A percentile compares a stretch with the other conserved stretches of the same genome.
Conservation (phyloP, 257 asterid species). For the Galeopsis tetrahit region DNA sequence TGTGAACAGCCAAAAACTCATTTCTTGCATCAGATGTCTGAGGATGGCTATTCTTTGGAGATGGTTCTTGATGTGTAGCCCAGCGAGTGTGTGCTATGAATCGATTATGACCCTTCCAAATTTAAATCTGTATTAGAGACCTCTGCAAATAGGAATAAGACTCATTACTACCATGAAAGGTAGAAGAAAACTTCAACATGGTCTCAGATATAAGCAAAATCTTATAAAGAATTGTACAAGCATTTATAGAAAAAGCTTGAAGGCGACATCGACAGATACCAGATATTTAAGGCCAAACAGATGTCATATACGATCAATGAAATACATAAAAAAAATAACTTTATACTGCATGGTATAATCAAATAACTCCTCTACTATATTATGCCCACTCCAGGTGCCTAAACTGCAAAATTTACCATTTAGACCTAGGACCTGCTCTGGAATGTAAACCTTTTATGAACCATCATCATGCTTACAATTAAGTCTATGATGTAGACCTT, state of each 20-base stretch:
- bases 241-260: neutral
- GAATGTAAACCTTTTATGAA: neutral
- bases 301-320: neutral
- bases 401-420: neutral
- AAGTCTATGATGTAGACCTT: constrained; percentile 1
- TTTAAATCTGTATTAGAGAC: constrained; percentile 76
- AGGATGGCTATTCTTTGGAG: constrained; percentile 98
- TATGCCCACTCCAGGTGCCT: constrained; percentile 9
- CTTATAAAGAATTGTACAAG: neutral
- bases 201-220: neutral
- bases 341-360: neutral
- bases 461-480: neutral
- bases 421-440: constrained; percentile 8
- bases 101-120: constrained; percentile 76
- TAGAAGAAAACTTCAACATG: neutral
- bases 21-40: constrained; percentile 82
- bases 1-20: constrained; percentile 92
- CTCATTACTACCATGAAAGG: constrained; percentile 16
- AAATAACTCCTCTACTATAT: neutral
- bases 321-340: neutral
- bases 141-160: constrained; percentile 56
- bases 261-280: neutral
- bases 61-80: constrained; percentile 99
- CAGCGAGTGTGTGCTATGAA: constrained; percentile 98
- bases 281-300: constrained; percentile 1